Base-by-base conservation (phyloP, 1,139 yeast species). In the Scheffersomyces titani region DNA sequence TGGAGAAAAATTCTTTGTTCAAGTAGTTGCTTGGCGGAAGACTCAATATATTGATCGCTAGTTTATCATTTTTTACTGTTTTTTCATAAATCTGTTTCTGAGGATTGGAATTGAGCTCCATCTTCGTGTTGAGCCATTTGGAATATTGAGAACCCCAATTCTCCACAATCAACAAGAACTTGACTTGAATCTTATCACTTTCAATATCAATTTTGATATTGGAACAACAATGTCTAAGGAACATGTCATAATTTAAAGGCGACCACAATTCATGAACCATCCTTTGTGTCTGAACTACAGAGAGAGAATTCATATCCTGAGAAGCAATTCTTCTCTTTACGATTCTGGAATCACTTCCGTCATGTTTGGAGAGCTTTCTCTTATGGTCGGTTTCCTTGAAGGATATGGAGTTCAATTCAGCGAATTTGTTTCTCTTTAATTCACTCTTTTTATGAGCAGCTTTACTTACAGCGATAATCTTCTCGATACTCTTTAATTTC, bases 91-190 rank as follows among this genome's bases (percentile, higher is more conserved):
- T 63, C 44, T 62, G 57, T 52, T 63, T 65, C n/a, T 68, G 70
- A 9, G 59, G 57, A 58, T 77, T 73, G 1, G 71, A 66, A 52
- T 65, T 65, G 48, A 83, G 65, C 9, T 65, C 63, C 19, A 82
- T 66, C 61, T 81, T 81, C 3, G 74, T 74, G 46, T 73, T 72
- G 50, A 83, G 69, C 87, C 87, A 83, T 60, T 74, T 77, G 2
- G 85, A 77, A 58, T 74, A 76, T 5, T 75, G 65, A 9, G 70
- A 63, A 4, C 66, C 53, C 84, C 85, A 81, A 58, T 80, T 70
- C 57, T 81, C 84, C 6, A 80, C 82, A 16, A 82, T 70, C 11
- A 81, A 62, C 46, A 83, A 63, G 58, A 76, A 73, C 51, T 71
- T 74, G 22, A 77, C 56, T 9, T 67, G 67, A 3, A 69, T 55